Conservation (phyloP, 1,139 yeast genomes). For the Citeromyces hawaiiensis region DNA sequence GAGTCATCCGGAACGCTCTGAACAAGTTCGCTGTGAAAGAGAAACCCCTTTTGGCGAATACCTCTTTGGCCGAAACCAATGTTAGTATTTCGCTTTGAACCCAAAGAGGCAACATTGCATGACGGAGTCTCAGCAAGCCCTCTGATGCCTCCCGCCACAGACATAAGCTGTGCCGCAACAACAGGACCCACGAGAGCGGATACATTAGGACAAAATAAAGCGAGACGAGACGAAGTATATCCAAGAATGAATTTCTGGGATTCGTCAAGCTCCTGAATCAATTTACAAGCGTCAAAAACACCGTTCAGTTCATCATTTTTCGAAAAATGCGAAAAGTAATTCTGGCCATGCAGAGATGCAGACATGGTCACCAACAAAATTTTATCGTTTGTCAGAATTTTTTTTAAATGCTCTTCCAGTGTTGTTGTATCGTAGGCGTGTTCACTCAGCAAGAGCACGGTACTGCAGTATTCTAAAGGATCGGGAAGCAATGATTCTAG, state of each 20-base stretch:
- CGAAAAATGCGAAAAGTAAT: neutral
- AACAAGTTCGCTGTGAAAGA: slow-evolving; percentile 39
- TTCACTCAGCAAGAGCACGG: slow-evolving; percentile 40
- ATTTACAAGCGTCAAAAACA: slow-evolving; percentile 31
- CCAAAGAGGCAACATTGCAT: slow-evolving; percentile 73
- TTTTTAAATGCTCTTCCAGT: slow-evolving; percentile 21
- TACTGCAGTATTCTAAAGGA: slow-evolving; percentile 49
- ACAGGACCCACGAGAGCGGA: slow-evolving; percentile 60
- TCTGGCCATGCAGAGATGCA: slow-evolving; percentile 26
- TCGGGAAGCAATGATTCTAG: slow-evolving; percentile 49
- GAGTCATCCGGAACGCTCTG: slow-evolving; percentile 41
- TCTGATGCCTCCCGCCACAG: slow-evolving; percentile 54
- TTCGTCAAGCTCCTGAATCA: slow-evolving; percentile 30
- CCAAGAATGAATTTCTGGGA: slow-evolving; percentile 30
- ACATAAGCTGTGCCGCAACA: slow-evolving; percentile 62
- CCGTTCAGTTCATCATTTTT: slow-evolving; percentile 23
- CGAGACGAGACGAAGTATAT: slow-evolving; percentile 45
- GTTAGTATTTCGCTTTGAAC: slow-evolving; percentile 42
- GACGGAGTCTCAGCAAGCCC: slow-evolving; percentile 64
- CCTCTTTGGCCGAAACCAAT: slow-evolving; percentile 29
- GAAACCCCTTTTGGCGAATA: slow-evolving; percentile 51
- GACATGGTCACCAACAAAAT: slow-evolving; percentile 66
- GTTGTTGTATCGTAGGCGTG: slow-evolving; percentile 7
- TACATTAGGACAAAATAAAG: slow-evolving; percentile 67
- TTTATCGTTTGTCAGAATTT: slow-evolving; percentile 45